Evolutionary conservation across 2,329 filamentous ascomycete species (phyloP).

Genomic region (Calonectria hawksworthii): DNA sequence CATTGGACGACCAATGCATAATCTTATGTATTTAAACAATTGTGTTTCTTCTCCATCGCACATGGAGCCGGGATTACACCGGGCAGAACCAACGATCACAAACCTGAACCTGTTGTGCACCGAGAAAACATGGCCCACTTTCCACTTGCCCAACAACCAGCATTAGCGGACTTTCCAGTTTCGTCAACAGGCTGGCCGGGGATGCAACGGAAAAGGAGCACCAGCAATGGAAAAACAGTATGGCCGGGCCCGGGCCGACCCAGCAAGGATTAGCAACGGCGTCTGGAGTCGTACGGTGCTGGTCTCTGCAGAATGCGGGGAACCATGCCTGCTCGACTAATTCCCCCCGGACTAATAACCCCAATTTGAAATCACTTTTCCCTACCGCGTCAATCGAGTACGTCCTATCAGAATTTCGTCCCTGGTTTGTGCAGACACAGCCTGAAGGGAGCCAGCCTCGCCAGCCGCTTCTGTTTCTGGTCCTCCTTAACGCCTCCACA

Average conservation of each 20-base stretch:
- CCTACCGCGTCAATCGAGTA: neutral
- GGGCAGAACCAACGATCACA: neutral
- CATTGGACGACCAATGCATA: no score
- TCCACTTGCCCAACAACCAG: neutral
- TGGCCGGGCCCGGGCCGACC: neutral
- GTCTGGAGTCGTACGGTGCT: neutral
- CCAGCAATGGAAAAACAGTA: conserved; percentile 9
- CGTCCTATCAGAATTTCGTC: conserved; percentile 2
- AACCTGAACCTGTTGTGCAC: no score
- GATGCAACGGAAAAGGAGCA: neutral
- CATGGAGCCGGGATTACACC: neutral
- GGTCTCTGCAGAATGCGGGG: conserved; percentile 18
- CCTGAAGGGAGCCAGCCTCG: neutral
- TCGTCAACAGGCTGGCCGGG: neutral
- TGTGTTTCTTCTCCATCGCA: neutral
- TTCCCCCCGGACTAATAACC: conserved; percentile 13
- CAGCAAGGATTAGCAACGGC: neutral
- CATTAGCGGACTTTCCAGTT: neutral
- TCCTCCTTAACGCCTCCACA: neutral
- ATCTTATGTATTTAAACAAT: neutral
- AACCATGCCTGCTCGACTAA: conserved; percentile 12
- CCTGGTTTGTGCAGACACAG: conserved; percentile 1
- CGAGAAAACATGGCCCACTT: neutral
- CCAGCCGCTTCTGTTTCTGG: neutral
- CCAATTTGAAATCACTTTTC: conserved; percentile 9